Base-by-base conservation (phyloP, 805 yeast genomes). In the Yarrowia sp. region DNA sequence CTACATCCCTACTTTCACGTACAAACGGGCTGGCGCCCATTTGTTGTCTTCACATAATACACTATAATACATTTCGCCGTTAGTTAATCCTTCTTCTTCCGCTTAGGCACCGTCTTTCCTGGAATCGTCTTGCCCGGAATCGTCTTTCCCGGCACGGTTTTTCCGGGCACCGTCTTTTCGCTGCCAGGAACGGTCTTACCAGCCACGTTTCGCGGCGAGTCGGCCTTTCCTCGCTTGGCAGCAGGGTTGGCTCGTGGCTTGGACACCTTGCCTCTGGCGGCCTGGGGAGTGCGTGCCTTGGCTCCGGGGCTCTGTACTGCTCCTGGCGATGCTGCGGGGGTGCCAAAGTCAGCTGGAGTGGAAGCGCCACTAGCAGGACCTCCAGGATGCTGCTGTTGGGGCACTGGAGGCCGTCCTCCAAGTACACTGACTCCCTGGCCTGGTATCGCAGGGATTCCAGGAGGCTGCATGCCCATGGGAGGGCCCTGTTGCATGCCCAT, bases 381-480 rank as follows among this genome's bases (percentile, higher is more conserved):
- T 34, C 47, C 64, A 44, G 66, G 58, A 52, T 38, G 40, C 40
- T 34, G 38, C 24, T 34, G 60, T 34, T 47, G 55, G 4, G 52
- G 40, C 14, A 53, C 43, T 30, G 39, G 39, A 4, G 58, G 60
- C 12, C 58, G 49, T 19, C 36, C 67, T 50, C 58, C 63, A 50
- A 39, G 36, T 46, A 30, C 56, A 50, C 42, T 52, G 19, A 39
- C 39, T 36, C 46, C 66, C 53, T 44, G 69, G 53, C 15, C 46
- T 24, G 44, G 58, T 46, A 52, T 65, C 47, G 60, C 24, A 20
- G 68, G 55, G 44, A 71, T 69, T 69, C 39, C 55, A 12, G 46
- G 69, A 12, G 67, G 69, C 17, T 66, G 67, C 47, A 38, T 36
- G 13, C 68, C 60, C 50, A 40, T 63, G 1, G 61, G 61, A 3